Conservation (phyloP, 352 stramenopile genomes). For the Globisporangium parvum region DNA sequence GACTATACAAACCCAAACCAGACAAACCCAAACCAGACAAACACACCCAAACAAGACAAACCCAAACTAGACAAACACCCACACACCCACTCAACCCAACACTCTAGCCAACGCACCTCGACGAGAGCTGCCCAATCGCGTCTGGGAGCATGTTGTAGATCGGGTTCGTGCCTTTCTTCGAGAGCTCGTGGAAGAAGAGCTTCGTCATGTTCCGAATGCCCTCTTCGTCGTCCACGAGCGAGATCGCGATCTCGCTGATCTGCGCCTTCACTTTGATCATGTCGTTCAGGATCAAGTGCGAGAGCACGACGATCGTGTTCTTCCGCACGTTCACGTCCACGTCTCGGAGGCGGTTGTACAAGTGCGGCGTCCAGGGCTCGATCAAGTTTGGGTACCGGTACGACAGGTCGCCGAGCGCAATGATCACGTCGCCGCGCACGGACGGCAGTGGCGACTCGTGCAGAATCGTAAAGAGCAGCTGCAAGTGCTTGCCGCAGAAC, state of each 20-base stretch:
- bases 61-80: not conserved
- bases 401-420: conserved; percentile 95
- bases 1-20: too few relatives aligned
- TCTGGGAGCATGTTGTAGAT: conserved; percentile 99
- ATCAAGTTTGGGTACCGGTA: conserved; percentile 98
- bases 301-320: conserved; percentile 97
- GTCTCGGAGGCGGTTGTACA: conserved; percentile 94
- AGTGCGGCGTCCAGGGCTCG: conserved; percentile 95
- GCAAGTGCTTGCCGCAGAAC: conserved; percentile 95
- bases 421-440: conserved; percentile 94
- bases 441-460: conserved; percentile 56
- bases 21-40: too few relatives aligned
- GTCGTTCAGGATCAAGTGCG: conserved; percentile 98
- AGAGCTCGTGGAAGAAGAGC: conserved; percentile 96
- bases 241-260: conserved; percentile 93
- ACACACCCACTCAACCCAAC: not conserved
- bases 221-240: conserved; percentile 90
- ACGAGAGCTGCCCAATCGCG: conserved; percentile 91
- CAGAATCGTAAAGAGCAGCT: conserved; percentile 93
- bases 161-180: conserved; percentile 94
- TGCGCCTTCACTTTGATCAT: conserved; percentile 99
- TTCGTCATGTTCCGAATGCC: conserved; percentile 91
- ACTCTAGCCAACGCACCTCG: conserved; percentile 29
- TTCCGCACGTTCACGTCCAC: conserved; percentile 88
- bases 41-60: not conserved